phyloP scores from a whole-genome alignment of 345 rosid species.

The Eucalyptus victrix region DNA sequence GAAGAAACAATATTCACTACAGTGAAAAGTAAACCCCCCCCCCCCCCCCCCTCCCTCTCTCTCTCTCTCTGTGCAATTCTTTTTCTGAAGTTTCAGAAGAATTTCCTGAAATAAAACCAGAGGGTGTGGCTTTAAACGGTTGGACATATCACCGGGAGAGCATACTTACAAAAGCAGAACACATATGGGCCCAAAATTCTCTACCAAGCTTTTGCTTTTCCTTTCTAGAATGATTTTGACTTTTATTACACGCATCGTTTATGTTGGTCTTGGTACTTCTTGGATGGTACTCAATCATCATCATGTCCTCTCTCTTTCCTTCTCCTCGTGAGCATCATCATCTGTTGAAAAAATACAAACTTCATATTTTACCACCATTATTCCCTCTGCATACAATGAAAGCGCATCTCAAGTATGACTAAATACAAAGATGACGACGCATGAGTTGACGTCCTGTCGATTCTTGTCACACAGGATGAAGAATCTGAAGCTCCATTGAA shows the following conservation, averaged over 20 bases:
- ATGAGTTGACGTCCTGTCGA: not conserved
- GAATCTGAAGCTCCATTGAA: constrained; percentile 29
- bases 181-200: not conserved
- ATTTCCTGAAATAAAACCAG: not conserved
- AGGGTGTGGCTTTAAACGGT: not conserved
- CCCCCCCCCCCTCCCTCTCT: accelerated
- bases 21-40: not conserved
- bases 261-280: not conserved
- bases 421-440: not conserved
- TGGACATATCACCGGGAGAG: not conserved
- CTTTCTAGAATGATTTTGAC: not conserved
- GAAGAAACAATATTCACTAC: not conserved
- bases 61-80: not conserved
- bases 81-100: not conserved
- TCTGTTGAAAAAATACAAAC: not conserved
- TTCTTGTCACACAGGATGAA: constrained; percentile 30
- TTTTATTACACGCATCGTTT: not conserved
- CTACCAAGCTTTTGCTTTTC: not conserved
- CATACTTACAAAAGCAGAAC: not conserved
- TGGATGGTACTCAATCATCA: not conserved
- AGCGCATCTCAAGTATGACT: not conserved
- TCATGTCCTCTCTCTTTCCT: not conserved
- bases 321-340: not conserved
- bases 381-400: not conserved
- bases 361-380: not conserved